Conservation (phyloP, 73 alveolate genomes). For the Symbiodinium pilosum region DNA sequence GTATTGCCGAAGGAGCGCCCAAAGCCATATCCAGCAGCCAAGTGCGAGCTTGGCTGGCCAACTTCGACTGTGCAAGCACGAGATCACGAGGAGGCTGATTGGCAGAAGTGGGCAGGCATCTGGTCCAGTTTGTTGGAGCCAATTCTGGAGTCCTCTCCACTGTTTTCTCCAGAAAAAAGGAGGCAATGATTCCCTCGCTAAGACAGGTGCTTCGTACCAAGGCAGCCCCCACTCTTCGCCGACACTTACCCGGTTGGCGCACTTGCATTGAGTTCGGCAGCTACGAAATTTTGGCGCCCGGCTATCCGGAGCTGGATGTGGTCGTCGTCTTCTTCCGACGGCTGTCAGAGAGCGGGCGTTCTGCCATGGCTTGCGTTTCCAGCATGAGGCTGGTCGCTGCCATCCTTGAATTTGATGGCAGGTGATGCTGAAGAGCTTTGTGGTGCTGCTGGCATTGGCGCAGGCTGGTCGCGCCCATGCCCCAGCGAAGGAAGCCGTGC, state of each 20-base stretch:
- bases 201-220: not conserved
- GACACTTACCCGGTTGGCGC: conserved; percentile 42
- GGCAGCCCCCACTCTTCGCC: conserved; percentile 15
- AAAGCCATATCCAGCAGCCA: not conserved
- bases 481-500: conserved; percentile 17
- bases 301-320: not conserved
- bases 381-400: conserved; percentile 6
- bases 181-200: not conserved
- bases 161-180: not conserved
- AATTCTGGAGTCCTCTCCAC: not conserved
- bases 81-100: not conserved
- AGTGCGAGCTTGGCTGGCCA: not conserved
- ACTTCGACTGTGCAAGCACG: not conserved
- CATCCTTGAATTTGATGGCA: not conserved
- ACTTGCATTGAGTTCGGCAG: conserved; percentile 1
- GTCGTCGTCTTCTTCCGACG: not conserved
- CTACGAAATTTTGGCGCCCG: not conserved
- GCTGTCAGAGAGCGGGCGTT: not conserved
- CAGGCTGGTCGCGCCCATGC: not conserved
- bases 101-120: not conserved
- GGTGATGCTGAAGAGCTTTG: not conserved
- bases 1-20: not conserved
- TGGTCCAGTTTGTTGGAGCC: not conserved
- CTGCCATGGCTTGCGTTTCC: not conserved
- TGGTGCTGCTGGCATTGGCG: not conserved